Evolutionary conservation across 2,329 filamentous ascomycete genomes (phyloP), one percentile per base, ranked within the genome.

Genomic region (Apiospora saccharicola): DNA sequence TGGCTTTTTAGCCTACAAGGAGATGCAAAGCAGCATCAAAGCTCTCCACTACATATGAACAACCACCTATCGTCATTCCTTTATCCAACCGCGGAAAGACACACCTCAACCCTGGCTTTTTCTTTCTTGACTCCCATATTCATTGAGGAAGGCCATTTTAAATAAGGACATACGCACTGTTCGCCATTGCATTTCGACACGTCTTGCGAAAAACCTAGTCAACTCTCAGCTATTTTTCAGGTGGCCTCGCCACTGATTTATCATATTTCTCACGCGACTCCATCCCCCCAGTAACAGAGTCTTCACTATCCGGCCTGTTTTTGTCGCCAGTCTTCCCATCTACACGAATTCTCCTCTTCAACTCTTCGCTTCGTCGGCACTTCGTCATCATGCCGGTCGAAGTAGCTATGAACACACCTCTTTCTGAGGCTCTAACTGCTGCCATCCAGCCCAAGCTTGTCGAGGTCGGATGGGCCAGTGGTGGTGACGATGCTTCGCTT

Each of bases 381-480:
- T 51, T 19, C 34, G 30, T 68, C 70, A 87, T 75, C 72, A 98
- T 98, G 94, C 87, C 94, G 76, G 89, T 94, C 83, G 92, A 95
- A 81, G 88, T 97, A 75, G 86, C 89, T 71, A 88, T 93, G 76
- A 92, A 93, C 78, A 94, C 95, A 81, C 94, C 94, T 68, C 87
- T 98, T 80, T 95, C 95, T 76, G 90, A 95, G 77, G 93, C 94
- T 75, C 90, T 99, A 71, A 94, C 93, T 81, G 87, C 88, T 77
- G 92, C 92, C 57, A 95, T 98, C 75, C 94, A 96, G 83, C 93
- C 94, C 44, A 98, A 98, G 86, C 88, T 99, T 72, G 90, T 94
- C 73, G 96, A 99, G 84, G 92, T 95, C 76, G 96, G 95, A 78
- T 98, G 96, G 96, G 95, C 91, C 74, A 91, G 93, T 43, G 92